Base-by-base conservation (phyloP, 2,329 filamentous ascomycete species). In the Talaromyces rugulosus region DNA sequence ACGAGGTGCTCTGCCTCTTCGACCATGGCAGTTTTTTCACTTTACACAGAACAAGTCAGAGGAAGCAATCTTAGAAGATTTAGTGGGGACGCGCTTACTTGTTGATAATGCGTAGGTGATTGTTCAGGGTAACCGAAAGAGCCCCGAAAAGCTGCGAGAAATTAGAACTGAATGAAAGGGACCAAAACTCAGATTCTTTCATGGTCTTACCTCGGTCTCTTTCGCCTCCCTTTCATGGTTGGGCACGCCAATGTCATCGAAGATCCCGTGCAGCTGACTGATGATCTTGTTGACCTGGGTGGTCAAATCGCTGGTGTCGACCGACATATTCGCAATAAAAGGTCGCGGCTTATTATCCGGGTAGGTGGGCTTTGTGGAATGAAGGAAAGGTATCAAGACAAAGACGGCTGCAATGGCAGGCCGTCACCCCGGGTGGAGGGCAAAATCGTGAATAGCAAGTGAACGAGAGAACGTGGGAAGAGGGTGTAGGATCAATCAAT, bases 171-270 rank as follows among this genome's bases (percentile, higher is more conserved):
- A 53, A 18, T 31, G 16, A 8, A 8, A 31, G 4, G 7, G 23
- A 56, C 12, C 8, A 30, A 27, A 27, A 4, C 14, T 28, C 5
- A 27, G 14, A 28, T 62, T 60, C 62, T 58, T n/a, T 30, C 5
- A 14, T 28, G 28, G 5, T 30, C 84, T 72, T 81, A 96, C 93
- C 87, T 97, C 92, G 74, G 91, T 86, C 75, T 98, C 94, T 71
- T 95, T 85, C 56, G 86, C 84, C 74, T 98, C 92, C 72, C 95
- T 90, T 77, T 98, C 95, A 87, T 96, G 92, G 71, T 82, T 87
- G 31, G 94, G 87, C n/a, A 99, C 90, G 63, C 95, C 95, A 72
- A 99, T 99, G 74, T 99, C 94, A 76, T 99, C 95, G 72, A 97
- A 99, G 62, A 98, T 85, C 67, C 90, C 90, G 78, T 98, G 94